These are phyloP conservation scores for Acacia crassicarpa DNA, from an alignment of 306 rosid species.

Conservation along the genomic window DNA sequence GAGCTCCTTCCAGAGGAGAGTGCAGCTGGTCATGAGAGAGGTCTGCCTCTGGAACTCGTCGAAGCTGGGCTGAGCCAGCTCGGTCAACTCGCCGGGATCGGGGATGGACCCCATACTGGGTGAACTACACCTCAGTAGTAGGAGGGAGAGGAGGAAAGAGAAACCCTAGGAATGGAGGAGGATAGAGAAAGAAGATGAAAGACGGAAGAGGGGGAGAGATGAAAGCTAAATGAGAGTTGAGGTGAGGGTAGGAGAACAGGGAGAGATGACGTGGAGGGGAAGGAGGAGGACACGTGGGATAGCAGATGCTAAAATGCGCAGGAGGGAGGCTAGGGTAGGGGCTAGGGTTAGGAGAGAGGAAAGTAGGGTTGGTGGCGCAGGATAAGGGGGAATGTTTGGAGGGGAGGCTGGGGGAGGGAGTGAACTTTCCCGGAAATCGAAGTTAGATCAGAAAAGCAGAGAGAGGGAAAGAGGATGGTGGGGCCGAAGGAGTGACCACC, in stretches of 20 bases:
- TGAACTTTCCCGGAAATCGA: constrained; percentile 76
- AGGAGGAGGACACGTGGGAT: constrained; percentile 54
- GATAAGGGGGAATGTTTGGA: background rate
- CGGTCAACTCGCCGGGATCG: constrained; percentile 97
- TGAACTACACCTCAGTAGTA: constrained; percentile 18
- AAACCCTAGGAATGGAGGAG: constrained; percentile 39
- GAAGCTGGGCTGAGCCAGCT: constrained; percentile 76
- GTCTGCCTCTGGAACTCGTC: constrained; percentile 94
- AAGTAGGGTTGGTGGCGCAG: background rate
- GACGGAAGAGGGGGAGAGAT: background rate
- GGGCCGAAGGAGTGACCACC: constrained; percentile 59
- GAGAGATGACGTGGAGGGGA: constrained; percentile 47
- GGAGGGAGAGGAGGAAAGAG: constrained; percentile 18
- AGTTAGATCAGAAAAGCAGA: constrained; percentile 36
- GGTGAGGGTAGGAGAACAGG: background rate
- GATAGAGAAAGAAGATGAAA: background rate
- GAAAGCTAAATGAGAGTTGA: constrained; percentile 20
- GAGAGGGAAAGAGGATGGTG: constrained; percentile 30
- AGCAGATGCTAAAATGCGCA: constrained; percentile 54
- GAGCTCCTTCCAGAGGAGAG: constrained; percentile 96
- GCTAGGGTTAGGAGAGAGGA: background rate
- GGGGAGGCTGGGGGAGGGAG: background rate
- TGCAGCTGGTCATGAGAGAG: constrained; percentile 94
- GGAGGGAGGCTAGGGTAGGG: background rate
- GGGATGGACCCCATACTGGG: constrained; percentile 86